These are phyloP conservation scores for Scutellaria minor DNA, from an alignment of 257 asterid genomes.

Conservation along the genomic window DNA sequence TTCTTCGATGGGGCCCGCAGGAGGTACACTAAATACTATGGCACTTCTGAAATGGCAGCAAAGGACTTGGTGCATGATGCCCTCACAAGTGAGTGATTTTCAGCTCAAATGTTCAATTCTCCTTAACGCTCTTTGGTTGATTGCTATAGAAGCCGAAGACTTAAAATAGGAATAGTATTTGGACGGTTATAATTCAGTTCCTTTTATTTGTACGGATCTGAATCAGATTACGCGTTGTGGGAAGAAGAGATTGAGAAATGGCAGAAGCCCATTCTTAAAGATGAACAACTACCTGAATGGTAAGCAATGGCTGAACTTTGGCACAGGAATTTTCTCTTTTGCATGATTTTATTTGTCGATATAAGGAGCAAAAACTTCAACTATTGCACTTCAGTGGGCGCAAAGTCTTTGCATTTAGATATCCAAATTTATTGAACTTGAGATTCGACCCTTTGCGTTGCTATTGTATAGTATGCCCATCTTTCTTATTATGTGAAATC, in stretches of 20 bases:
- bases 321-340: neutral
- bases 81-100: slow-evolving; percentile 74
- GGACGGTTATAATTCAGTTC: neutral
- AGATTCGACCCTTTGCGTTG: neutral
- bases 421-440: neutral
- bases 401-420: neutral
- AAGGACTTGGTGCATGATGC: slow-evolving; percentile 90
- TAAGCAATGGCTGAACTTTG: slow-evolving; percentile 41
- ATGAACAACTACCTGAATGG: slow-evolving; percentile 93
- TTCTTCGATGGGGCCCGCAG: slow-evolving; percentile 50
- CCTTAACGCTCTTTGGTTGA: neutral
- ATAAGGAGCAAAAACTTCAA: neutral
- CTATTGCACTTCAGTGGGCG: neutral
- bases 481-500: neutral
- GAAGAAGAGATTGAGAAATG: slow-evolving; percentile 99
- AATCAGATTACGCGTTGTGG: slow-evolving; percentile 86
- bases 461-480: neutral
- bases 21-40: slow-evolving; percentile 97
- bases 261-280: slow-evolving; percentile 92
- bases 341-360: neutral
- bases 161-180: neutral
- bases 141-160: neutral
- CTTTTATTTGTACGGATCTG: slow-evolving; percentile 22
- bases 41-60: slow-evolving; percentile 88
- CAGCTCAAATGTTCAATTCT: slow-evolving; percentile 23